phyloP scores from a whole-genome alignment of 192 early-diverging fungal genomes.

The Coemansia asiatica region DNA sequence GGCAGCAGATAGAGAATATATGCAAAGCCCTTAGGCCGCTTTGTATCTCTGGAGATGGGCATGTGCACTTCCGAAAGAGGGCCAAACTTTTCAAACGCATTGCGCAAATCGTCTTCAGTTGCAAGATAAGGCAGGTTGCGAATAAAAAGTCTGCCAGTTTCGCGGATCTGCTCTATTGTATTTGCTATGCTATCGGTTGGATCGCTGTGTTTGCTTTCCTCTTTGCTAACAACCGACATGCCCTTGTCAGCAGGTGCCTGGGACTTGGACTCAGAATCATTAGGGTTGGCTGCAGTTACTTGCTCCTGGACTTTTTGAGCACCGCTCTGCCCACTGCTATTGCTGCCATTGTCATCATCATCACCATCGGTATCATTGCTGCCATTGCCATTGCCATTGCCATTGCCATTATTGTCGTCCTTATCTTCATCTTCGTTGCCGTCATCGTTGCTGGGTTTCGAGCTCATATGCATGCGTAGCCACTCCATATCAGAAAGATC shows the following conservation, averaged over 20 bases:
- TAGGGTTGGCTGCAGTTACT: background rate
- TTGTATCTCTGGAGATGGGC: conserved; percentile 89
- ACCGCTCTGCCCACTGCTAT: too few relatives aligned
- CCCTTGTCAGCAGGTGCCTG: conserved; percentile 13
- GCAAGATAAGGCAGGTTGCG: conserved; percentile 90
- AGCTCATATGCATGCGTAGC: conserved; percentile 65
- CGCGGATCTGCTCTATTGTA: conserved; percentile 73
- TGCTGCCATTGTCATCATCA: too few relatives aligned
- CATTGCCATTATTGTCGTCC: too few relatives aligned
- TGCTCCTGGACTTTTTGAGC: conserved; percentile 7
- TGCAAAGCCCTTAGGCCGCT: conserved; percentile 90
- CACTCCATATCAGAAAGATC: conserved; percentile 67
- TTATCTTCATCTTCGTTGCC: conserved; percentile 20
- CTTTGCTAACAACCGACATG: conserved; percentile 4
- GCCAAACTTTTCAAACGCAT: conserved; percentile 82
- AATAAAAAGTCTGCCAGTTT: conserved; percentile 94
- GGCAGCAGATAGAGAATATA: conserved; percentile 88
- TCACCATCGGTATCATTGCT: too few relatives aligned
- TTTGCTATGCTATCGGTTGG: conserved; percentile 22
- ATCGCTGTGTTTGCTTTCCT: conserved; percentile 12
- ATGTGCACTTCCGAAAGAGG: conserved; percentile 93
- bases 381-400: too few relatives aligned
- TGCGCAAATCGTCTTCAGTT: conserved; percentile 83
- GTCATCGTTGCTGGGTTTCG: conserved; percentile 32
- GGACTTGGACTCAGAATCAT: background rate